Base-by-base conservation (phyloP, 306 rosid species). In the Lithocarpus polystachyus region DNA sequence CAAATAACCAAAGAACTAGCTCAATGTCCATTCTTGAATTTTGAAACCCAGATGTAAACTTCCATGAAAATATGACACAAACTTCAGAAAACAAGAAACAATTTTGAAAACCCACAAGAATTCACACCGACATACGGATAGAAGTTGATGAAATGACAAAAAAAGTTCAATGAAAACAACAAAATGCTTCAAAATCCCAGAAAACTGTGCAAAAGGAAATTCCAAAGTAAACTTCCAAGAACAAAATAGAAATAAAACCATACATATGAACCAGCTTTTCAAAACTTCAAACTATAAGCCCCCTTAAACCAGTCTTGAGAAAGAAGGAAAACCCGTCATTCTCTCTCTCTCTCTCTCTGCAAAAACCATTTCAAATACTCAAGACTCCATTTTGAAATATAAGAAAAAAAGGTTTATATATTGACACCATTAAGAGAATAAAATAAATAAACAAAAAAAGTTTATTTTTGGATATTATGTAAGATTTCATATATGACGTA, bases 261-360 rank as follows among this genome's bases (percentile, higher is more conserved):
- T 6, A 29, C n/a, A 7, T 5, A 48, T 76, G 37, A 4, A 64
- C 74, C 64, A 61, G 35, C n/a, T 51, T 23, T 14, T 59, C 19
- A 74, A 19, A 73, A 23, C 19, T 65, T 78, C 76, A 57, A 71
- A 77, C 55, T 15, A 70, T 18, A 10, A 74, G 55, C 70, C 55
- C 28, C 5, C 22, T 3, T 15, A 9, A 55, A 20, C 48, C 18
- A 61, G 23, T 37, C 4, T 40, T 19, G 43, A 68, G 43, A 71
- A 68, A 10, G 19, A 83, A 55, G 56, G 15, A 26, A 56, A 23
- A 51, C 56, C 71, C 64, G 22, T 5, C 4, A 31, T n/a, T 3
- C 12, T 22, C 28, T 33, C 55, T 59, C 52, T 51, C 43, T 56
- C 64, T 28, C 33, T 62, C 12, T 4, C 29, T 11, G 23, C 68